Evolutionary conservation across 176 grass and related monocot species (phyloP), one percentile per base, ranked within the genome.

Genomic region (Thinopyrum elongatum): DNA sequence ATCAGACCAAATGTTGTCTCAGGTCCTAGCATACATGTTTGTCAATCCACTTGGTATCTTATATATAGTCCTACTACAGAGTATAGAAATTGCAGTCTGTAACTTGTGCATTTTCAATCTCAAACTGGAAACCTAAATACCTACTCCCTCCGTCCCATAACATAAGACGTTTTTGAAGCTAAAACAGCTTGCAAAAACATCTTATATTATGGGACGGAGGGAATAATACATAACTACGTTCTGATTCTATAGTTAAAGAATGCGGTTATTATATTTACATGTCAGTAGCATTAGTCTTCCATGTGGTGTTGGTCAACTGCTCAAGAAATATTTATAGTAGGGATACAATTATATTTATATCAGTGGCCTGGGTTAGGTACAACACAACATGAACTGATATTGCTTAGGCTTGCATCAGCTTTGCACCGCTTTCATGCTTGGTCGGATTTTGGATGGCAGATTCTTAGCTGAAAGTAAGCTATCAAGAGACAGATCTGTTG

Each of bases 301-400:
- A 22, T 51, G 58, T 78, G 38, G 53, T 82, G 33, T 27, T 30
- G 55, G 84, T 83, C 88, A 83, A 86, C 88, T 78, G 55, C 36
- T 65, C 6, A 57, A 73, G 39, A 79, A 90, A 72, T 79, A 21
- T 70, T 83, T 11, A 34, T 34, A 34, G 68, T 85, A 39, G 38
- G 38, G 6, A 39, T 39, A 7, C 38, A 53, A 53, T 30, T 65
- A 89, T 15, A 38, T 78, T 34, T 34, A 34, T 82, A 82, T 26
- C 33, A 25, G 14, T 65, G 62, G 23, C 30, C 25, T 65, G 53
- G 55, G n/a, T 46, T 73, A 41, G 26, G 73, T 79, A 73, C 30
- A 86, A 41, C 49, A 73, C 53, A 86, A 31, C 49, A 73, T 25
- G 17, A 71, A 77, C 25, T 70, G 49, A 30, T 13, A n/a, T 51